Evolutionary conservation across 495 filamentous ascomycete genomes (phyloP).

Genomic region (Penicillium atrosanguineum): DNA sequence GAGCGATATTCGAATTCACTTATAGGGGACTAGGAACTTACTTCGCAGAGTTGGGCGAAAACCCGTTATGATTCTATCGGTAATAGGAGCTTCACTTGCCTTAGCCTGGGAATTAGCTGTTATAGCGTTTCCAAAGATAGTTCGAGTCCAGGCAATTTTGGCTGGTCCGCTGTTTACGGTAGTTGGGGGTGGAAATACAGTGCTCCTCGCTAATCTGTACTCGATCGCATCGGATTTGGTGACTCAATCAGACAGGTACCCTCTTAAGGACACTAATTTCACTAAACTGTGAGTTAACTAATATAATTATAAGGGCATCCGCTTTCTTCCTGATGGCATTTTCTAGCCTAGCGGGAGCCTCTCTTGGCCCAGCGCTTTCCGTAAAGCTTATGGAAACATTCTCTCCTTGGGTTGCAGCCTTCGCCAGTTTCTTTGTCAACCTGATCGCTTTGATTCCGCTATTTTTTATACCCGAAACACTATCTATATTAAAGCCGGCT

Average conservation of each 20-base stretch:
- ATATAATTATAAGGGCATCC: too few relatives aligned
- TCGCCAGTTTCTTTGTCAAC: background rate
- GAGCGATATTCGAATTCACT: background rate
- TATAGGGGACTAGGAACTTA: background rate
- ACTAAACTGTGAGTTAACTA: too few relatives aligned
- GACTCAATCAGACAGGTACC: conserved; percentile 3
- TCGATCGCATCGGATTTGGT: conserved; percentile 7
- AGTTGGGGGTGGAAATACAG: conserved; percentile 5
- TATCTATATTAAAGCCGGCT: too few relatives aligned
- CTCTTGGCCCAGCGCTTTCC: conserved; percentile 3
- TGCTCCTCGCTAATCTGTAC: conserved; percentile 5
- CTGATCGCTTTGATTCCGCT: conserved; percentile 1
- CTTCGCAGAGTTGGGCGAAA: conserved; percentile 3
- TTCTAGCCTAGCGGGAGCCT: background rate
- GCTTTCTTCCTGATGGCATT: too few relatives aligned
- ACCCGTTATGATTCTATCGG: background rate
- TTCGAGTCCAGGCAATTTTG: too few relatives aligned
- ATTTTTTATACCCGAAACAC: background rate
- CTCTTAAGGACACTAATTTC: background rate
- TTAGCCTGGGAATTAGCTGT: too few relatives aligned
- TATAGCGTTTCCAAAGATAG: too few relatives aligned
- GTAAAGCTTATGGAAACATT: conserved; percentile 5
- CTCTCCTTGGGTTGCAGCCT: conserved; percentile 2
- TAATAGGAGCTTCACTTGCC: too few relatives aligned
- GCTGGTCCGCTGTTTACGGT: conserved; percentile 4